These are phyloP conservation scores for Tetraselmis striata DNA, from an alignment of 139 green algal species.

Conservation along the genomic window DNA sequence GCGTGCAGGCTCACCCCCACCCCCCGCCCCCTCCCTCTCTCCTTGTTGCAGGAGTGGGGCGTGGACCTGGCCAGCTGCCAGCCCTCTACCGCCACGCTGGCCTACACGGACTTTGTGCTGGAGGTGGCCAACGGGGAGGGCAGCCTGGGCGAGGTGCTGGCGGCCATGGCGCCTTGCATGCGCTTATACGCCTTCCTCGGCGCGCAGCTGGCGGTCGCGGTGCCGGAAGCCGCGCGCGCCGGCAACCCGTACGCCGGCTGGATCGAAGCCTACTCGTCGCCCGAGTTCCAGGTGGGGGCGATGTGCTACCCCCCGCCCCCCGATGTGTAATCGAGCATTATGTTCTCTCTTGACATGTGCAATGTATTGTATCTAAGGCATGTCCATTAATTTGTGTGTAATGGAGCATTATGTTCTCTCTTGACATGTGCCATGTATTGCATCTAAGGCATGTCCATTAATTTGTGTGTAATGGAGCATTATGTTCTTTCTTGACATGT, in stretches of 20 bases:
- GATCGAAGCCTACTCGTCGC: slow-evolving; percentile 50
- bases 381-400: not conserved
- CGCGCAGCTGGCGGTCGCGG: slow-evolving; percentile 35
- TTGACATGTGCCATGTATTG: not conserved
- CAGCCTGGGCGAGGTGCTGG: slow-evolving; percentile 22
- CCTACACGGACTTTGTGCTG: slow-evolving; percentile 62
- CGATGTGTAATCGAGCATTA: too few species aligned
- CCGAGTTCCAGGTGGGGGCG: slow-evolving; percentile 44
- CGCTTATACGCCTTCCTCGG: slow-evolving; percentile 71
- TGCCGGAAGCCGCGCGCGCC: not conserved
- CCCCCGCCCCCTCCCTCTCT: too few species aligned
- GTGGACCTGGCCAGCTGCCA: slow-evolving; percentile 28
- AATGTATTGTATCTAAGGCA: too few species aligned
- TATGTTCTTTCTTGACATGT: too few species aligned
- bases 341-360: too few species aligned
- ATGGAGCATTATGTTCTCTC: not conserved
- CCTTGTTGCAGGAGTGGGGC: too few species aligned
- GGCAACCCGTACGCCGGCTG: slow-evolving; percentile 47
- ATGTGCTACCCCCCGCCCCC: not conserved
- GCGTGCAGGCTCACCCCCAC: too few species aligned
- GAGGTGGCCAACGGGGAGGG: slow-evolving; percentile 21
- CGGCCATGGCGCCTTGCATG: slow-evolving; percentile 65
- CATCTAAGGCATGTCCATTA: not conserved
- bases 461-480: not conserved
- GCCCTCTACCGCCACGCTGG: slow-evolving; percentile 37